Conservation (phyloP, 176 grass and related monocot genomes). For the Triticum timopheevii region DNA sequence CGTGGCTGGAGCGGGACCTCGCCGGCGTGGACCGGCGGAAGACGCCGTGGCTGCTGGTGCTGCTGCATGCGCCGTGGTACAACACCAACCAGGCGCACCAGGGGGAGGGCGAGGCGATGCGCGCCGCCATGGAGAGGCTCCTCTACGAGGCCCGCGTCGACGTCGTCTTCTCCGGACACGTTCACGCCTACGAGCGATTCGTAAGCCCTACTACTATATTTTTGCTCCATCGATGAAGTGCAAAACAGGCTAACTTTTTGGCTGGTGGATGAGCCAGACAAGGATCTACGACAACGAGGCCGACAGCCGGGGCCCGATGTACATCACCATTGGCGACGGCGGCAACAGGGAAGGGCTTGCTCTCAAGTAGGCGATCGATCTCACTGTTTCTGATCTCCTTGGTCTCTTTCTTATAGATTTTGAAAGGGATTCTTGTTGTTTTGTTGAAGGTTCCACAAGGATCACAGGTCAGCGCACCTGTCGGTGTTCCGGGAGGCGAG, state of each 20-base stretch:
- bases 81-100: conserved; percentile 73
- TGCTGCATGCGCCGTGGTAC: conserved; percentile 87
- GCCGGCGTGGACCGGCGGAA: conserved; percentile 46
- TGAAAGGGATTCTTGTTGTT: neutral
- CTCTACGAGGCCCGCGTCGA: conserved; percentile 60
- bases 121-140: conserved; percentile 50
- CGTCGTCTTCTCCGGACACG: conserved; percentile 67
- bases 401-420: no score
- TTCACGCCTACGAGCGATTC: conserved; percentile 86
- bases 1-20: conserved; percentile 59
- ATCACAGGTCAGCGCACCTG: conserved; percentile 58
- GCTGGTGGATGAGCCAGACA: conserved; percentile 29
- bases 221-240: neutral
- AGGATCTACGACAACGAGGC: conserved; percentile 58
- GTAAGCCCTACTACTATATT: conserved; percentile 30
- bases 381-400: neutral
- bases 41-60: conserved; percentile 58
- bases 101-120: conserved; percentile 70
- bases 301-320: conserved; percentile 50
- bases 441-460: conserved; percentile 51
- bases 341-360: conserved; percentile 84
- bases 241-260: neutral
- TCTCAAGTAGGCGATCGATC: conserved; percentile 36
- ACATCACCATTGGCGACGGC: conserved; percentile 81
- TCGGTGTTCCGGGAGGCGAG: conserved; percentile 73